Evolutionary conservation across 2,329 filamentous ascomycete species (phyloP), one percentile per base, ranked within the genome.

Genomic region (Colletotrichum echinochloae): DNA sequence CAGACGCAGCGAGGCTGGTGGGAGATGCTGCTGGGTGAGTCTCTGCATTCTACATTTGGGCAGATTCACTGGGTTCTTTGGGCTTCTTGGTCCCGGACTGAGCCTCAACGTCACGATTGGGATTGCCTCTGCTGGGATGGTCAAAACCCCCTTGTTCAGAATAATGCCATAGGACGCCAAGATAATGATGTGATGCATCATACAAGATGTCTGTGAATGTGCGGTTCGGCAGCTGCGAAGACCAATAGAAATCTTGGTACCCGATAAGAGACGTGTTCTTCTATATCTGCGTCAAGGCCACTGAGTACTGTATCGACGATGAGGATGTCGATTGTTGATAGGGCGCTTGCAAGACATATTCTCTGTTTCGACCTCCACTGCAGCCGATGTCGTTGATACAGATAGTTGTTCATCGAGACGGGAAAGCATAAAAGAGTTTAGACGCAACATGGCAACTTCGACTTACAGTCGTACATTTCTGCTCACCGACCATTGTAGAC

Each of bases 381-480:
- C 85, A 71, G 33, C 78, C 80, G 28, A 83, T 79, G 0, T 82
- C 83, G 20, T 80, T 78, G 49, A 78, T 81, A 5, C 83, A 83
- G 55, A 85, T 73, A 3, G 75, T 75, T 0, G 82, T 83, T 8
- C 75, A 41, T 83, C 80, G 0, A 82, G 81, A 0, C 77, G 73
- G 0, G 80, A 77, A 0, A 84, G 73, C 0, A 70, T 55, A 0
- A 49, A 59, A 16, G 83, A 66, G 66, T 84, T 82, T 0, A 68
- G 57, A 1, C 63, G 59, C 0, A 84, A 75, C 65, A 78, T 72
- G 0, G 79, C 79, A 0, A 81, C 78, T 1, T 79, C 74, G 0
- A 83, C n/a, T 66, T 0, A 82, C 77, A 6, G 78, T 75, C 2
- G 76, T 67, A 26, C 83, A 83, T 28, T 78, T 76, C 0, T 52